Base-by-base conservation (phyloP, 257 asterid species). In the Solanum bulbocastanum region DNA sequence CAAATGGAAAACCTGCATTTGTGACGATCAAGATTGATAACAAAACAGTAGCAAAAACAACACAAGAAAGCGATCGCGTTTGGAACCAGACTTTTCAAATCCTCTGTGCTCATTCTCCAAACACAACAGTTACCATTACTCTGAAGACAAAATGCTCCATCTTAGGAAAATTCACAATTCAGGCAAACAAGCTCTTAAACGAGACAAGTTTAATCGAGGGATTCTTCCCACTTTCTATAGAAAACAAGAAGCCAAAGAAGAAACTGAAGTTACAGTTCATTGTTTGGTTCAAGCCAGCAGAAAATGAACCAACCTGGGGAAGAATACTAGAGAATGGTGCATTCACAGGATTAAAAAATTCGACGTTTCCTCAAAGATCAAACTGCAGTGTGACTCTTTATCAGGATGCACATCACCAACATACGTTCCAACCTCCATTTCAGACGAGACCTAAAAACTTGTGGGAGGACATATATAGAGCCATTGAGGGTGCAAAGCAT, bases 1-100 rank as follows among this genome's bases (percentile, higher is more conserved):
- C 90, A 79, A 90, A 79, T 32, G 92, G 93, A 69, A 94, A 87
- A 88, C 90, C 98, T 20, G 89, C 96, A 2, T 92, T 92, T 81
- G 99, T 94, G 85, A 94, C 94, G 3, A 92, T 96, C 92, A 95
- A 94, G 87, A 85, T 96, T 27, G 97, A 92, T 62, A 91, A 89
- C 89, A 88, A 94, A 75, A 94, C 89, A 89, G 93, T 93, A 87
- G 98, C 96, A 5, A 93, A 95, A 91, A 94, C 99, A 6, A 92
- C 91, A 66, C 89, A 83, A 1, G 98, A 95, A 88, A 88, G 88
- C 0, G 98, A 89, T 52, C 90, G 92, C 3, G 87, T 93, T 39
- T 96, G 98, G 98, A 95, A 95, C 90, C 98, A 96, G 62, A 96
- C 96, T 3, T 94, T 96, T 83, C 96, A 93, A 78, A 91, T 96